Percentiles rank a stretch among this genome's conserved stretches.
These are phyloP conservation scores for Populus hybrid DNA, from an alignment of 441 rosid genomes.

Conservation along the genomic window DNA sequence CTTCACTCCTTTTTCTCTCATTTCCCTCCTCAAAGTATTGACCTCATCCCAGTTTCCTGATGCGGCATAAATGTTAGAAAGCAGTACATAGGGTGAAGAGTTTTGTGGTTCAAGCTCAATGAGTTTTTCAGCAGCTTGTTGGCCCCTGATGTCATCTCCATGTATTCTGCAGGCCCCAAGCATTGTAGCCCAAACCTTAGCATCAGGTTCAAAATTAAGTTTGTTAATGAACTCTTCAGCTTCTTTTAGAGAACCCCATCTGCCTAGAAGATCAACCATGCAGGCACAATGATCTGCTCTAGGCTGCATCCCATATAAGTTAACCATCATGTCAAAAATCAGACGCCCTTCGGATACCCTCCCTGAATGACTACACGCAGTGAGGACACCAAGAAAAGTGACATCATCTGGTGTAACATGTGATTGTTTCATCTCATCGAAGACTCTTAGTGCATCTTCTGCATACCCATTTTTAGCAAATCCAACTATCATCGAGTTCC, in stretches of 20 bases:
- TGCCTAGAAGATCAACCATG: constrained; percentile 90
- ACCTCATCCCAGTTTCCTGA: constrained; percentile 78
- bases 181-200: constrained; percentile 80
- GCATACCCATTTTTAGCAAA: constrained; percentile 86
- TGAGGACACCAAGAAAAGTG: constrained; percentile 88
- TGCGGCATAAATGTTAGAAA: constrained; percentile 83
- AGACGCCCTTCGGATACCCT: constrained; percentile 60
- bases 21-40: constrained; percentile 59
- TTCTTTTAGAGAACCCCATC: constrained; percentile 85
- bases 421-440: constrained; percentile 57
- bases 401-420: constrained; percentile 64
- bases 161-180: constrained; percentile 87
- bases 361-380: constrained; percentile 96
- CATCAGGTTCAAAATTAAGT: constrained; percentile 56
- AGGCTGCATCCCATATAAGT: constrained; percentile 51
- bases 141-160: constrained; percentile 78
- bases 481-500: constrained; percentile 94
- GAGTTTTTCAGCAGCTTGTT: constrained; percentile 70
- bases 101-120: constrained; percentile 70
- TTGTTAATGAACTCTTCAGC: constrained; percentile 62
- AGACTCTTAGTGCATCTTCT: constrained; percentile 62
- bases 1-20: constrained; percentile 76
- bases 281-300: constrained; percentile 83
- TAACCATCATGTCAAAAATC: constrained; percentile 62
- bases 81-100: constrained; percentile 74